Evolutionary conservation across 805 yeast genomes (phyloP), one percentile per base, ranked within the genome.

Genomic region (Metschnikowia shivogae): DNA sequence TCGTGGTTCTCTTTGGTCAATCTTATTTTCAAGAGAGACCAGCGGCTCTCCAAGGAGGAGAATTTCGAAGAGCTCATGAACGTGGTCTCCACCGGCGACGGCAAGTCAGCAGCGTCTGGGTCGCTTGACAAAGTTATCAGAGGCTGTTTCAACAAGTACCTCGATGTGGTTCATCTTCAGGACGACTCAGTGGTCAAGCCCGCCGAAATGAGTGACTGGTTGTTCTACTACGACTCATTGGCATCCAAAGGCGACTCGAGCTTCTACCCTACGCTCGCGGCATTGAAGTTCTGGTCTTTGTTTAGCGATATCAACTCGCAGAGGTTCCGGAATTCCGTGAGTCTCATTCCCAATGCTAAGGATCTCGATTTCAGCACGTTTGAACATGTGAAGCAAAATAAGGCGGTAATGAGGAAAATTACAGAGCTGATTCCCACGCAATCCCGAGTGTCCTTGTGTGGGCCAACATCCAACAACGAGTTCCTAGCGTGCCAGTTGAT

Each of bases 111-210:
- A 0, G 56, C 70, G 6, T 72, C 74, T 36, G 60, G 62, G n/a
- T 76, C 74, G 30, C 68, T 73, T 43, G 96, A 86, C 44, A 84
- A 78, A 55, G 78, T 90, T 4, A 61, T 84, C 6, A 72, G 73
- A 46, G 89, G 93, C 1, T 84, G 90, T 58, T 89, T 88, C 63
- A 76, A 82, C 40, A 62, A 72, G 30, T 87, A 82, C 59, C 78
- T 81, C 13, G 76, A 74, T 24, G 73, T 80, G 47, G 81, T 78
- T 27, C 81, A 81, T 57, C 72, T 53, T 30, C 72, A 83, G 35
- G 95, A 87, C 52, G 82, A 78, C 44, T 70, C 80, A 38, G 63
- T 87, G 24, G 52, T 53, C 7, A 83, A 82, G 52, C 85, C 95
- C 0, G 62, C 77, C 11, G 67, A 62, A 22, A 66, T 89, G 7